Percentiles rank a stretch among this genome's conserved stretches.
These are phyloP conservation scores for Neckera pumila DNA, from an alignment of 225 moss, liverwort and hornwort genomes.

Conservation along the genomic window DNA sequence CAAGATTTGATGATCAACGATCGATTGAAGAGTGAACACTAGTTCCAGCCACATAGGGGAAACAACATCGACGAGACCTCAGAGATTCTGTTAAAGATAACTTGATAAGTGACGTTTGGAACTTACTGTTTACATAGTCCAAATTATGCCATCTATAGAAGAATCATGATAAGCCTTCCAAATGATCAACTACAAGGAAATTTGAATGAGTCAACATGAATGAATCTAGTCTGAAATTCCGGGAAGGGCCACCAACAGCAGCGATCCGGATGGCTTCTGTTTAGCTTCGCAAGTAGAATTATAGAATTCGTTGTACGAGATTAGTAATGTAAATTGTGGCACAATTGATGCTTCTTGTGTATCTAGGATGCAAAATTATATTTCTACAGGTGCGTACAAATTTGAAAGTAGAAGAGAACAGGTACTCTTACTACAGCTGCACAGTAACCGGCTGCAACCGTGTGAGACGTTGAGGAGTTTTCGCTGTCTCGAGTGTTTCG, in stretches of 20 bases:
- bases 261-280: background rate
- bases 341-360: background rate
- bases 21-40: background rate
- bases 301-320: background rate
- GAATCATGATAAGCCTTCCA: background rate
- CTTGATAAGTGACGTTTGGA: no score
- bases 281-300: background rate
- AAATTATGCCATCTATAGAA: background rate
- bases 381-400: background rate
- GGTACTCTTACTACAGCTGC: background rate
- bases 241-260: background rate
- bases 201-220: background rate
- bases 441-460: slow-evolving; percentile 19
- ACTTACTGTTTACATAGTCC: background rate
- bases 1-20: background rate
- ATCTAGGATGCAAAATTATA: background rate
- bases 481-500: slow-evolving; percentile 22
- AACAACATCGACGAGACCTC: background rate
- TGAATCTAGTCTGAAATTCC: background rate
- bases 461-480: background rate
- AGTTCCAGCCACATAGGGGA: background rate
- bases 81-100: background rate
- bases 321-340: background rate
- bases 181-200: background rate
- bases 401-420: background rate